A percentile compares a stretch with the other conserved stretches of the same genome.
phyloP scores from a whole-genome alignment of 306 rosid species.

The Ziziphus jujuba region DNA sequence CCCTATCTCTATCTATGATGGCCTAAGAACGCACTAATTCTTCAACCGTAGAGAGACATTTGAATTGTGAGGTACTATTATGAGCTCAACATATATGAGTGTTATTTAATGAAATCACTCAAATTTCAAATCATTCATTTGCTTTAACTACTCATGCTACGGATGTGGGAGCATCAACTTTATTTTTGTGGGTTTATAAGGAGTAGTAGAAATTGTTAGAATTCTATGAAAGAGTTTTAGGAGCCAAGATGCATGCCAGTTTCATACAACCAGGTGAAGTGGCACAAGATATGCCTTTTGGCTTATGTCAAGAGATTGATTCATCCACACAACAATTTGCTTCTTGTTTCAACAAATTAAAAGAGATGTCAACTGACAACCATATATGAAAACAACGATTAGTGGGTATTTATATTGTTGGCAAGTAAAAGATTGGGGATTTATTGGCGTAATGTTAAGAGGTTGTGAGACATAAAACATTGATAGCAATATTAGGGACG shows the following conservation, averaged over 20 bases:
- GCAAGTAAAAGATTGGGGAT: not conserved
- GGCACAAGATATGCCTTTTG: conserved; percentile 12
- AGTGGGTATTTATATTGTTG: conserved; percentile 4
- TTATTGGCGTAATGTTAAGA: not conserved
- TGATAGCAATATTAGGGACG: too few species aligned
- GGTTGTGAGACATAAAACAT: too few species aligned
- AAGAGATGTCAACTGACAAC: conserved; percentile 21
- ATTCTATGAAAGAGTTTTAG: conserved; percentile 1
- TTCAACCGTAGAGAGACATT: not conserved
- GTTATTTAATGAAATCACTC: not conserved
- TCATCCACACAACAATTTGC: conserved; percentile 7
- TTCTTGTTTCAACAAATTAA: conserved; percentile 23
- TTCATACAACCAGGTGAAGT: conserved; percentile 1
- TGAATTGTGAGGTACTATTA: not conserved
- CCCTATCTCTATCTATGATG: not conserved
- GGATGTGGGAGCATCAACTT: conserved; percentile 12
- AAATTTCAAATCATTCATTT: conserved; percentile 12
- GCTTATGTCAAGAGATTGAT: conserved; percentile 6
- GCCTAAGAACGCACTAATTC: not conserved
- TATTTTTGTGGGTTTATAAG: not conserved
- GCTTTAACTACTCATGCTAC: conserved; percentile 16
- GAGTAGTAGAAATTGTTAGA: conserved; percentile 3
- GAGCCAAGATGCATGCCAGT: not conserved
- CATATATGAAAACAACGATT: conserved; percentile 7
- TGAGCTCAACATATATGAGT: not conserved